Evolutionary conservation across 495 filamentous ascomycete species (phyloP).

Genomic region (Hypoxylon lenormandii): DNA sequence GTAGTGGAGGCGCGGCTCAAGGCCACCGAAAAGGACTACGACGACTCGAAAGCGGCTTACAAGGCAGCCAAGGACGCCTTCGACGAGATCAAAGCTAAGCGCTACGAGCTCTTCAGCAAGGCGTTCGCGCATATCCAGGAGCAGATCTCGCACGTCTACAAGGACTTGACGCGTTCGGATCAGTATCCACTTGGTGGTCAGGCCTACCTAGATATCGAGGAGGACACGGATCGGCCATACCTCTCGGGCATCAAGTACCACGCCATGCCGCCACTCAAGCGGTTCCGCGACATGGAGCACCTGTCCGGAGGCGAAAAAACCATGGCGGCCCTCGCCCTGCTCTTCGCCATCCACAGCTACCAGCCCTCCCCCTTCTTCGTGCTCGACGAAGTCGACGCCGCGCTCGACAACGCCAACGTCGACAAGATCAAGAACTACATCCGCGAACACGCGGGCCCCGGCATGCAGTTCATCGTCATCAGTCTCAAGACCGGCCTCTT

Average conservation of each 20-base stretch:
- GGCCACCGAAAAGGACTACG: conserved; percentile 87
- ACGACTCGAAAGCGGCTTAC: conserved; percentile 78
- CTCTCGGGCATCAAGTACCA: conserved; percentile 96
- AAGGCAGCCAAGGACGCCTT: conserved; percentile 84
- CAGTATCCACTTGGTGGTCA: conserved; percentile 89
- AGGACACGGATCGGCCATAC: conserved; percentile 86
- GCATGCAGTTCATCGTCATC: conserved; percentile 99
- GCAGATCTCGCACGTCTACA: conserved; percentile 92
- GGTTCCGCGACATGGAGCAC: conserved; percentile 99
- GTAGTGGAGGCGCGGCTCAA: conserved; percentile 84
- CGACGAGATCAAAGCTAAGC: conserved; percentile 79
- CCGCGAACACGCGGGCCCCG: conserved; percentile 88
- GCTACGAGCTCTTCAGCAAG: conserved; percentile 91
- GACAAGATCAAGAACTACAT: conserved; percentile 96
- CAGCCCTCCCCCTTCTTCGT: conserved; percentile 97
- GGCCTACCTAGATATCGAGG: conserved; percentile 93
- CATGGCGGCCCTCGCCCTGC: conserved; percentile 93
- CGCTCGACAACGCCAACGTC: conserved; percentile 95
- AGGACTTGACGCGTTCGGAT: conserved; percentile 87
- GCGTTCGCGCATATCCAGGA: conserved; percentile 95
- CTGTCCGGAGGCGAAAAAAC: conserved; percentile 98
- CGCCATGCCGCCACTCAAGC: conserved; percentile 97
- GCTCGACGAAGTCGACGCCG: conserved; percentile 96
- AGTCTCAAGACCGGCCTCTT: conserved; percentile 92
- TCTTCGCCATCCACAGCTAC: conserved; percentile 96